Evolutionary conservation across 345 rosid species (phyloP).

Genomic region (Brassica cretica): DNA sequence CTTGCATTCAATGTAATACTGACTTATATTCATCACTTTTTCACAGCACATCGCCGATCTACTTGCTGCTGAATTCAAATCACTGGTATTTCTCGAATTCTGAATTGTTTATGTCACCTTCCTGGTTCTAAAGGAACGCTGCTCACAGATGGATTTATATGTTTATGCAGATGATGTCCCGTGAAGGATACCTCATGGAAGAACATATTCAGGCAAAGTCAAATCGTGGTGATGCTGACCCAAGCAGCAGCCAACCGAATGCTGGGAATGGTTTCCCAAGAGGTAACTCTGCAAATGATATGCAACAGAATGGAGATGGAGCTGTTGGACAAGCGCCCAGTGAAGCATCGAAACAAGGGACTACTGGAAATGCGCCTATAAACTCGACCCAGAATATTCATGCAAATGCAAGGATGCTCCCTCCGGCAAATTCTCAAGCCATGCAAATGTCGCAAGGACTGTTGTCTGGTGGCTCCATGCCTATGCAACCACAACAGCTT

Average conservation of each 20-base stretch:
- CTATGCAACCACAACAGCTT: conserved; percentile 61
- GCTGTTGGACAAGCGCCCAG: conserved; percentile 53
- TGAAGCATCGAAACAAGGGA: conserved; percentile 56
- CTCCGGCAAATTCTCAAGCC: conserved; percentile 69
- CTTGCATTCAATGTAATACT: conserved; percentile 24
- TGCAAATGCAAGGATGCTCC: conserved; percentile 67
- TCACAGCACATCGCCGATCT: conserved; percentile 84
- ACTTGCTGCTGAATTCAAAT: conserved; percentile 64
- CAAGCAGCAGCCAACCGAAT: conserved; percentile 54
- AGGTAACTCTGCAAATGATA: conserved; percentile 57
- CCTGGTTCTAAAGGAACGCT: conserved; percentile 6
- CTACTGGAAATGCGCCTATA: conserved; percentile 48
- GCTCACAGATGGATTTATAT: conserved; percentile 11
- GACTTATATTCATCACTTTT: conserved; percentile 35
- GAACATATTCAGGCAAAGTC: conserved; percentile 61
- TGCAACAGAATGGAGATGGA: conserved; percentile 62
- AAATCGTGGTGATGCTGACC: conserved; percentile 43
- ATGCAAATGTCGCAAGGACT: conserved; percentile 76
- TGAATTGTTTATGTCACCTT: conserved; percentile 1
- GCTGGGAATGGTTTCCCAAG: conserved; percentile 47
- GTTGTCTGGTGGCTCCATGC: conserved; percentile 61
- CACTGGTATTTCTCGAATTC: conserved; percentile 61
- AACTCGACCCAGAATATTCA: conserved; percentile 51
- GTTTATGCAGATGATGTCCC: conserved; percentile 74
- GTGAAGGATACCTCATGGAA: conserved; percentile 60